Base-by-base conservation (phyloP, 192 early-diverging fungal genomes). In the Coemansia umbellata region DNA sequence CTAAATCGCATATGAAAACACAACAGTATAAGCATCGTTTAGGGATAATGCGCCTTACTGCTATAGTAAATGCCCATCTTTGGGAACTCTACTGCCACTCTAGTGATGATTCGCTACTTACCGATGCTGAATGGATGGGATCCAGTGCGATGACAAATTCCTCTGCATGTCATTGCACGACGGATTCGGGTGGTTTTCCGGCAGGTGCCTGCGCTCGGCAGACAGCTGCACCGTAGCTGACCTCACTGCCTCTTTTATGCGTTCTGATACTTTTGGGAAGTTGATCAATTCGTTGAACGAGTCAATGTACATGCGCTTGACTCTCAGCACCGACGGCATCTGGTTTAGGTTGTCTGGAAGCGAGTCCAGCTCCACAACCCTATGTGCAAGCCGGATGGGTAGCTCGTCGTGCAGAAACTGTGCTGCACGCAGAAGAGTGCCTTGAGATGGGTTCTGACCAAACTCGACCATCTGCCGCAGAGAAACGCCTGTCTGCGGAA, bases 401-500 rank as follows among this genome's bases (percentile, higher is more conserved):
- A 98, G 79, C 67, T 98, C 95, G 78, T 91, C 89, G 55, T 84
- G 81, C n/a, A 90, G 62, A 60, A 91, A 91, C 64, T 87, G 89
- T 43, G 84, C 82, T 15, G 87, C 87, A 48, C 84, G 81, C 55
- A 91, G 79, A 24, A 91, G 63, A 8, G 82, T 87, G 17, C 82
- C 87, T 48, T 84, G 85, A 2, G 85, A 84, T 26, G 88, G 88
- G 52, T 82, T 84, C 55, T 86, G 84, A 82, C 94, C 92, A 83
- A 95, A 97, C 81, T 94, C 83, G 42, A 95, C 93, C 90, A 97
- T 93, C 71, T 97, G 91, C 50, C 83, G 83, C 40, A 97, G 75
- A 21, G 93, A 95, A 17, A 97, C 92, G 14, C 90, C 87, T 2
- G 95, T 97, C 62, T 94, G 95, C 37, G 92, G 91, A 39, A 91